Evolutionary conservation across 2,329 filamentous ascomycete species (phyloP).

Genomic region (Fusarium neocosmosporiellum): DNA sequence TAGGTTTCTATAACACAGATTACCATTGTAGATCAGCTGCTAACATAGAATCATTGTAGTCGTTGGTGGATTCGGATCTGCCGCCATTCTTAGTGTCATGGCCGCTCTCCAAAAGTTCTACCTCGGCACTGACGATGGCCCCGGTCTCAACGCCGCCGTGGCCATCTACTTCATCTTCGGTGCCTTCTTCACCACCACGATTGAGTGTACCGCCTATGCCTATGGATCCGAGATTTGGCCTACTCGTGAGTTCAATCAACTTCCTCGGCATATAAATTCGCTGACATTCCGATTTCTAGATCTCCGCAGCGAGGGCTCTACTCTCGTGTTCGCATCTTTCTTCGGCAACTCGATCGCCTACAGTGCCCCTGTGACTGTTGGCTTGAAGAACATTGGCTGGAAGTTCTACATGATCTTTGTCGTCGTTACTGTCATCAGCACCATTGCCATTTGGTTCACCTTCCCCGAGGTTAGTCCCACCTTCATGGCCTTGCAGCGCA

Average conservation of each 20-base stretch:
- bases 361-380: constrained; percentile 27
- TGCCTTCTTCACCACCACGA: constrained; percentile 11
- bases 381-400: constrained; percentile 36
- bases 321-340: neutral
- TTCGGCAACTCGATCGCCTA: constrained; percentile 21
- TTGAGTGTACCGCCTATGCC: constrained; percentile 25
- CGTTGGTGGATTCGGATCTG: constrained; percentile 19
- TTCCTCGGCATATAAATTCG: neutral
- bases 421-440: constrained; percentile 21
- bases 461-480: constrained; percentile 25
- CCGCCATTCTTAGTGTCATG: constrained; percentile 19
- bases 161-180: constrained; percentile 28
- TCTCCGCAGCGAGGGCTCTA: neutral
- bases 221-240: constrained; percentile 38
- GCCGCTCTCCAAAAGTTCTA: constrained; percentile 26
- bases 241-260: neutral
- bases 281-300: neutral
- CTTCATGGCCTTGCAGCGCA: rapidly evolving
- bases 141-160: constrained; percentile 25
- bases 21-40: neutral
- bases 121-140: constrained; percentile 12
- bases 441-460: constrained; percentile 42
- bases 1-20: neutral
- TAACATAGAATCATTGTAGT: neutral
- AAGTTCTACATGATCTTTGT: constrained; percentile 41